Evolutionary conservation across 2,329 filamentous ascomycete genomes (phyloP).

Genomic region (Chaetomiaceae sp.): DNA sequence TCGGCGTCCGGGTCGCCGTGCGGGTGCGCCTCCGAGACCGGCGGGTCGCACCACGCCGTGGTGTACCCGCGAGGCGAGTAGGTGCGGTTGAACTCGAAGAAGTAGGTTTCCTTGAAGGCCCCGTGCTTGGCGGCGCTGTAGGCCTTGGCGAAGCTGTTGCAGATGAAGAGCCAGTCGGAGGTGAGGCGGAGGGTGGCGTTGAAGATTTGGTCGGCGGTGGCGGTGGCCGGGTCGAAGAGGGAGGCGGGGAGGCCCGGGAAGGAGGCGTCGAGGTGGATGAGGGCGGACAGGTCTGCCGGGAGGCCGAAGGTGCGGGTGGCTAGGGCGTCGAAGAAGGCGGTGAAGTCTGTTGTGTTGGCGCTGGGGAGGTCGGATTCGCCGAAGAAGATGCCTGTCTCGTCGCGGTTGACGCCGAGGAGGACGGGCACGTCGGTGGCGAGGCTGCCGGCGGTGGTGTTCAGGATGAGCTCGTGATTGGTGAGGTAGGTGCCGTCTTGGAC

Average conservation of each 20-base stretch:
- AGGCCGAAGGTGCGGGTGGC: constrained; percentile 1
- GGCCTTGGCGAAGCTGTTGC: constrained; percentile 34
- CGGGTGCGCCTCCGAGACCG: constrained; percentile 28
- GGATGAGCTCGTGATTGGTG: constrained; percentile 25
- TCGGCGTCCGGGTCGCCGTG: constrained; percentile 35
- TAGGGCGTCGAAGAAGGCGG: constrained; percentile 22
- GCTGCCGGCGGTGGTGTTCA: constrained; percentile 26
- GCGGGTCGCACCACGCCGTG: constrained; percentile 30
- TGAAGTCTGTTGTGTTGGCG: constrained; percentile 20
- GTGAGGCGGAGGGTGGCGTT: constrained; percentile 33
- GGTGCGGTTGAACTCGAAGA: constrained; percentile 39
- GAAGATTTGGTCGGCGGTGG: constrained; percentile 26
- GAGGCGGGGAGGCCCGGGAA: constrained; percentile 20
- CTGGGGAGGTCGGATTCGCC: constrained; percentile 19
- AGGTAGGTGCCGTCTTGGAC: constrained; percentile 33
- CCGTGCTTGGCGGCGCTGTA: constrained; percentile 33
- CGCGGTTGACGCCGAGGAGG: constrained; percentile 36
- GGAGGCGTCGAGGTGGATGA: constrained; percentile 17
- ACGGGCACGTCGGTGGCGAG: constrained; percentile 30
- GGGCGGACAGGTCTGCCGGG: constrained; percentile 6
- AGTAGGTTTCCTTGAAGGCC: constrained; percentile 33
- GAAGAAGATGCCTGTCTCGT: constrained; percentile 29
- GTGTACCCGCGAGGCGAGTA: constrained; percentile 34
- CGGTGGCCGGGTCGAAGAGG: constrained; percentile 13
- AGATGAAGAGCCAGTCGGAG: constrained; percentile 33